A percentile compares a stretch with the other conserved stretches of the same genome.
These are phyloP conservation scores for Umbelopsis vinacea DNA, from an alignment of 192 early-diverging fungal species.

Conservation along the genomic window DNA sequence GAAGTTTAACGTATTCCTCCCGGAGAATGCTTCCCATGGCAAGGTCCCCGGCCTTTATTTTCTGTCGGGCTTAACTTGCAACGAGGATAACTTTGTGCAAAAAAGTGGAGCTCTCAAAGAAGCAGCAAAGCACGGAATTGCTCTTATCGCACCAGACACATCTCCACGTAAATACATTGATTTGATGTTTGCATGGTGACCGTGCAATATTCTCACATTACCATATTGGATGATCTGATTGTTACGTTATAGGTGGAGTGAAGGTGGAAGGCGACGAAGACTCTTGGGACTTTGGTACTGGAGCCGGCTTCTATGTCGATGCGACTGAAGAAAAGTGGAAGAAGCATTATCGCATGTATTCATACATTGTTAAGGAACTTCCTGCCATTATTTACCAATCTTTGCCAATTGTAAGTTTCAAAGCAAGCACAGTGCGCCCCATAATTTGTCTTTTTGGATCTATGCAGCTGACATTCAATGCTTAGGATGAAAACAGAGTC, in stretches of 20 bases:
- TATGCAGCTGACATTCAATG: not conserved
- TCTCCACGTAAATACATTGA: conserved; percentile 64
- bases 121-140: conserved; percentile 71
- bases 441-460: not conserved
- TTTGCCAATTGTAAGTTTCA: conserved; percentile 64
- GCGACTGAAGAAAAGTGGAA: conserved; percentile 79
- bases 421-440: not conserved
- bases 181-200: not conserved
- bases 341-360: conserved; percentile 82
- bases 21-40: conserved; percentile 46
- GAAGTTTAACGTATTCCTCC: conserved; percentile 79
- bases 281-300: conserved; percentile 69
- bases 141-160: conserved; percentile 85
- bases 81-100: conserved; percentile 88
- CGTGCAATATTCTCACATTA: not conserved
- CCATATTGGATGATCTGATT: conserved; percentile 14
- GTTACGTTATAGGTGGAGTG: conserved; percentile 49
- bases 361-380: conserved; percentile 79
- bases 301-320: conserved; percentile 74
- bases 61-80: conserved; percentile 83
- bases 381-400: conserved; percentile 56
- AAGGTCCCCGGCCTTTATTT: conserved; percentile 66
- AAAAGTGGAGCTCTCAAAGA: conserved; percentile 76
- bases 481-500: conserved; percentile 56
- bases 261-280: conserved; percentile 75